Percentiles rank a stretch among this genome's conserved stretches.
Evolutionary conservation across 345 rosid species (phyloP).

Genomic region (Trapa incisa): DNA sequence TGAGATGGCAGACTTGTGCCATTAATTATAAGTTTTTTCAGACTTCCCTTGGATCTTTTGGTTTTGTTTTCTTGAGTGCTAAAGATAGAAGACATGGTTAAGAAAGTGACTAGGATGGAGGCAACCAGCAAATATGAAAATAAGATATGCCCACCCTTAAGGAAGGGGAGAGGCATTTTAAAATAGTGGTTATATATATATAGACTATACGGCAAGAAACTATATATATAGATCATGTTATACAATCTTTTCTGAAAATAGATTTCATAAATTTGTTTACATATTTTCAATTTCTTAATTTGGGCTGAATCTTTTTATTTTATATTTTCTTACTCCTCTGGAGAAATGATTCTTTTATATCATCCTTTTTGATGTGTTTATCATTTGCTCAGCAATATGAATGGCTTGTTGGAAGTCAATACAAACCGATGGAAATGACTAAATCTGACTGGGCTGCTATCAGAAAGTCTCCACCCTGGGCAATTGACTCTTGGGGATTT

Average conservation of each 20-base stretch:
- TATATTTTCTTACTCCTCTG: background rate
- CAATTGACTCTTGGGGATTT: conserved; percentile 98
- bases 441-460: conserved; percentile 88
- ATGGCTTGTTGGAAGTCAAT: conserved; percentile 86
- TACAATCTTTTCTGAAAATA: background rate
- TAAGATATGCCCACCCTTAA: background rate
- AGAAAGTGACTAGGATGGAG: background rate
- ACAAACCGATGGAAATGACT: conserved; percentile 79
- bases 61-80: background rate
- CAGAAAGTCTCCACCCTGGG: conserved; percentile 94
- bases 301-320: background rate
- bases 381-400: conserved; percentile 57
- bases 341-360: background rate
- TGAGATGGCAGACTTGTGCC: background rate
- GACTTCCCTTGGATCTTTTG: background rate
- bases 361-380: background rate
- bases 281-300: background rate
- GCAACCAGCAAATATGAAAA: background rate
- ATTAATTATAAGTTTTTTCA: background rate
- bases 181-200: too few relatives aligned
- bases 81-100: background rate
- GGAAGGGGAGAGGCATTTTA: background rate
- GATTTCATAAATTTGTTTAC: background rate
- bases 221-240: background rate
- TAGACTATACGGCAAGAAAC: too few relatives aligned